Conservation (phyloP, 2,329 filamentous ascomycete species). For the Arthrobotrys iridis region DNA sequence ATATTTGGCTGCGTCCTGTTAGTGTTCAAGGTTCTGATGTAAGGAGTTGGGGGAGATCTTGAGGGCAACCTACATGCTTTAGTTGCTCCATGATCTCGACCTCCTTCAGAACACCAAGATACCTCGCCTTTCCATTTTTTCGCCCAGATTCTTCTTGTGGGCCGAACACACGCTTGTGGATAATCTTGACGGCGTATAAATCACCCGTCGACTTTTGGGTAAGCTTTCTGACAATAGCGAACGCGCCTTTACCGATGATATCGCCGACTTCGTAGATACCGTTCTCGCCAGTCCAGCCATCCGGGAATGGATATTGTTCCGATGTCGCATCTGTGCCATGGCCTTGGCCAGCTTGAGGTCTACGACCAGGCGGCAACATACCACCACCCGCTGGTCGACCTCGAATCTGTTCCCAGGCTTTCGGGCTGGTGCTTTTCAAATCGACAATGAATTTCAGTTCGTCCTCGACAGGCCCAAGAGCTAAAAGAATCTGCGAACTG, state of each 20-base stretch:
- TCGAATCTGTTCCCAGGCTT: constrained; percentile 47
- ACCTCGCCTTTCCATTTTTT: constrained; percentile 50
- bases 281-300: constrained; percentile 82
- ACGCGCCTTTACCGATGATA: constrained; percentile 89
- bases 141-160: constrained; percentile 42
- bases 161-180: constrained; percentile 84
- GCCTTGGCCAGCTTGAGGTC: constrained; percentile 44
- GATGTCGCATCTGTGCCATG: constrained; percentile 48
- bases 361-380: constrained; percentile 48
- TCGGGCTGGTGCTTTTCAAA: constrained; percentile 68
- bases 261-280: constrained; percentile 81
- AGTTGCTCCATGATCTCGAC: constrained; percentile 94
- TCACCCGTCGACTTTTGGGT: constrained; percentile 84
- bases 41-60: not conserved
- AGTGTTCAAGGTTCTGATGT: constrained; percentile 18
- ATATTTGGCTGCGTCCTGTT: constrained; percentile 74
- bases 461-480: constrained; percentile 61
- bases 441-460: constrained; percentile 86
- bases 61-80: constrained; percentile 73
- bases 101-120: constrained; percentile 79
- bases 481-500: constrained; percentile 59
- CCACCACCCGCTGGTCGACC: constrained; percentile 14
- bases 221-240: constrained; percentile 91
- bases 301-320: constrained; percentile 61
- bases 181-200: constrained; percentile 89